Base-by-base conservation (phyloP, 495 filamentous ascomycete genomes). In the Friedmanniomyces simplex region DNA sequence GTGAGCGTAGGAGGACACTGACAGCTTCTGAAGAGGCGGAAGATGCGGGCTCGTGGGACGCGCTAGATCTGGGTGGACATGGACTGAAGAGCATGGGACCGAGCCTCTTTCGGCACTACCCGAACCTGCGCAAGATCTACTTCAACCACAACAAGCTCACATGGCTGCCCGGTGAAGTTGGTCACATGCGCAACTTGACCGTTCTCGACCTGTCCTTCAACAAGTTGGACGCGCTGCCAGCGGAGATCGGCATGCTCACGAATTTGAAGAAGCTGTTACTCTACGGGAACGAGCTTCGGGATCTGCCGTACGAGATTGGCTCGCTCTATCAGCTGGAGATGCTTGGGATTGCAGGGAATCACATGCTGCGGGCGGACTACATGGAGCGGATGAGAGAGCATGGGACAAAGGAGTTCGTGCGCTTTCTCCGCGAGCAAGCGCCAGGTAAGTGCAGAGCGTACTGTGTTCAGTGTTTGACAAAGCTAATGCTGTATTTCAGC, bases 161-260 rank as follows among this genome's bases (percentile, higher is more conserved):
- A 16, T 74, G 74, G 45, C 73, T 99, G 0, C 89, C 91, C 16
- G 68, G 85, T 24, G 73, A 82, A 7, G 87, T 99, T 68, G 89
- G 93, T 22, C 76, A 82, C 60, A 76, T 99, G 54, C 81, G 89
- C 57, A 80, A 83, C 45, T 73, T 99, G 49, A 84, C 76, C 16
- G 78, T 85, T 60, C 80, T 99, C 25, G 90, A 99, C 70, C 76
- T 90, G 4, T 96, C 94, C 0, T 79, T 85, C 68, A 99, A 99
- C 65, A 78, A 89, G 18, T 74, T 99, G 22, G 80, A 76, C 8
- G 84, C 87, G 65, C 75, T 99, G 8, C 93, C 93, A 6, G 82
- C 87, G 18, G 91, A 99, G 76, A 81, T 97, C 51, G 94, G 93
- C 61, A 97, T 97, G 90, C 85, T 96, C 58, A 88, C 88, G 41